Evolutionary conservation across 148 eudicot species (phyloP).

Genomic region (Salicornia ramosissima): DNA sequence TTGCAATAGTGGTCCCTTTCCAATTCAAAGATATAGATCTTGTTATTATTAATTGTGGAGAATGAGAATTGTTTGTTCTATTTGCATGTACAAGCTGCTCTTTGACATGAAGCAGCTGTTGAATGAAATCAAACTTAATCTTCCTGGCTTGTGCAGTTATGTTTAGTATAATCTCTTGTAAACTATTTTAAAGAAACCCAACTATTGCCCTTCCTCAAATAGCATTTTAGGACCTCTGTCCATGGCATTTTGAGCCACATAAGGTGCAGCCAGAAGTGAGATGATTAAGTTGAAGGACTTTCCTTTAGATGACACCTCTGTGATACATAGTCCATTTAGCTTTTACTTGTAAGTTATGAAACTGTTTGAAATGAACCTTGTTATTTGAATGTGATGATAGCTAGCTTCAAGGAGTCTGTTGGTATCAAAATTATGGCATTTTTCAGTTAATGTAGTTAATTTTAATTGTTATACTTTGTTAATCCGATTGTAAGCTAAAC

Average conservation of each 20-base stretch:
- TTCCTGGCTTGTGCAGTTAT: neutral
- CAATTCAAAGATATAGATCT: neutral
- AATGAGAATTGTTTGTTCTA: neutral
- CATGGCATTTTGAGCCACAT: neutral
- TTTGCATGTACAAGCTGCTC: neutral
- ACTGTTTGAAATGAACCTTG: too few relatives aligned
- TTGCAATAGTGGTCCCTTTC: neutral
- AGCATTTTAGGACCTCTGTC: neutral
- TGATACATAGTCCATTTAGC: too few relatives aligned
- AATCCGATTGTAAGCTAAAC: neutral
- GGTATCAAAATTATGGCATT: too few relatives aligned
- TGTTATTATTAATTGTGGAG: neutral
- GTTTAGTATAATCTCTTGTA: neutral
- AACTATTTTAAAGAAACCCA: neutral
- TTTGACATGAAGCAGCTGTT: neutral
- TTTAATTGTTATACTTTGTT: too few relatives aligned
- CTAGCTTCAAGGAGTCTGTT: too few relatives aligned
- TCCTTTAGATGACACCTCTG: too few relatives aligned
- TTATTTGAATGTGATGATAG: too few relatives aligned
- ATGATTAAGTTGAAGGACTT: too few relatives aligned
- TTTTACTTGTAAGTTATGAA: too few relatives aligned
- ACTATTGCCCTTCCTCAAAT: neutral
- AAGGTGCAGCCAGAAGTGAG: too few relatives aligned
- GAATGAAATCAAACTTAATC: neutral
- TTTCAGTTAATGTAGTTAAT: too few relatives aligned